These are phyloP conservation scores for Cucurbita argyrosperma DNA, from an alignment of 306 rosid species.

Conservation along the genomic window DNA sequence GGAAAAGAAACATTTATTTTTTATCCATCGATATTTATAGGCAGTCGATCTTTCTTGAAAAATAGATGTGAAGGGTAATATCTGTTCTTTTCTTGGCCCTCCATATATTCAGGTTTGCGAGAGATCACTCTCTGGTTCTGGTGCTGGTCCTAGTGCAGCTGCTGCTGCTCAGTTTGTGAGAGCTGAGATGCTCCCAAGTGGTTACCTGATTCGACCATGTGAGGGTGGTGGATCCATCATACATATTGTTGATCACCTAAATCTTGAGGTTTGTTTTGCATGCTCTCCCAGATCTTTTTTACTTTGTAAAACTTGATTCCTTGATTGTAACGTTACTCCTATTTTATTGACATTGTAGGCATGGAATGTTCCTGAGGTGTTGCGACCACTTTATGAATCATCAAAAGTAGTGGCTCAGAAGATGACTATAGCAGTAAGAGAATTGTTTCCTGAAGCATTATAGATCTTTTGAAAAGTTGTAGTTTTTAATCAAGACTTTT, in stretches of 20 bases:
- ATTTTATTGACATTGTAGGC: constrained; percentile 25
- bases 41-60: background rate
- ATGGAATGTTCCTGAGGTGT: constrained; percentile 95
- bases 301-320: background rate
- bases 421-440: constrained; percentile 82
- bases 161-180: constrained; percentile 77
- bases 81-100: background rate
- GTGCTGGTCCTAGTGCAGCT: constrained; percentile 67
- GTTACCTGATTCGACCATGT: constrained; percentile 87
- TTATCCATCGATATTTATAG: background rate
- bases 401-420: constrained; percentile 85
- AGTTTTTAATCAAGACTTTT: no score
- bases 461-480: background rate
- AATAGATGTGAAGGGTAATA: background rate
- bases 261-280: constrained; percentile 58
- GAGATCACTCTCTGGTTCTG: constrained; percentile 93
- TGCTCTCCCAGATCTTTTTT: background rate
- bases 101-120: constrained; percentile 57
- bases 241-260: constrained; percentile 90
- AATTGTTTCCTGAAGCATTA: background rate
- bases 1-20: background rate
- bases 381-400: constrained; percentile 90
- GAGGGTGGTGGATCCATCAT: constrained; percentile 98
- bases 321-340: background rate
- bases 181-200: constrained; percentile 85